Percentiles rank a stretch among this genome's conserved stretches.
These are phyloP conservation scores for Hymenochaete sp. DNA, from an alignment of 1,284 basidiomycete genomes.

Conservation along the genomic window DNA sequence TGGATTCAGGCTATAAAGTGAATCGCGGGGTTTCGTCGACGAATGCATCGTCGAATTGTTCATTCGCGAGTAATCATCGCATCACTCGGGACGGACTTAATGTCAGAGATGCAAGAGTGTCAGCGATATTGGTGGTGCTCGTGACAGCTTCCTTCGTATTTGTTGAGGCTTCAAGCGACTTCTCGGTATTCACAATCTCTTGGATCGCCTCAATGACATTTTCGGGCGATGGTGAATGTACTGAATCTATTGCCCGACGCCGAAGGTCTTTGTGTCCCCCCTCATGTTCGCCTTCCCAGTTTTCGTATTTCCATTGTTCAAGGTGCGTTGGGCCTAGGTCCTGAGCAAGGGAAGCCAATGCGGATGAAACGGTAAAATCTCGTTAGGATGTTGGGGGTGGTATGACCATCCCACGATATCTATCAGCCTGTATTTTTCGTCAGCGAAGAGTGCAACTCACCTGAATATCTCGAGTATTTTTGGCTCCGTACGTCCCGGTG, in stretches of 20 bases:
- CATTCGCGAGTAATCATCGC: background rate
- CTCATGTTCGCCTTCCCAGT: constrained; percentile 59
- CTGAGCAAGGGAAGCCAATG: constrained; percentile 88
- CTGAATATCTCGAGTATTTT: constrained; percentile 90
- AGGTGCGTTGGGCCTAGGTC: constrained; percentile 96
- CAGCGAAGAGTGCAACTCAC: constrained; percentile 34
- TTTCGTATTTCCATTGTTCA: constrained; percentile 91
- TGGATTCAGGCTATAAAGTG: background rate
- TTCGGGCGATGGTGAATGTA: background rate
- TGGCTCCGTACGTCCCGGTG: constrained; percentile 74
- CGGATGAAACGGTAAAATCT: constrained; percentile 91
- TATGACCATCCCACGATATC: constrained; percentile 46
- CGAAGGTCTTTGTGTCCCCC: constrained; percentile 29
- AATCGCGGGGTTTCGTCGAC: background rate
- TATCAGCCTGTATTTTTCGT: background rate
- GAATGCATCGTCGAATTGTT: no score
- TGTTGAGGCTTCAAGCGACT: background rate
- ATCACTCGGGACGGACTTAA: constrained; percentile 6
- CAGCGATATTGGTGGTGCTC: constrained; percentile 8
- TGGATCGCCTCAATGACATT: background rate
- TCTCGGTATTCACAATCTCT: constrained; percentile 20
- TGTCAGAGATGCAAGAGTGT: constrained; percentile 9
- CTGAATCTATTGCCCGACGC: constrained; percentile 6
- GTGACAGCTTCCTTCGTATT: background rate
- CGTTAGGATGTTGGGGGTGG: constrained; percentile 58